Conservation (phyloP, 768 basidiomycete genomes). For the Lyophyllum semitale region DNA sequence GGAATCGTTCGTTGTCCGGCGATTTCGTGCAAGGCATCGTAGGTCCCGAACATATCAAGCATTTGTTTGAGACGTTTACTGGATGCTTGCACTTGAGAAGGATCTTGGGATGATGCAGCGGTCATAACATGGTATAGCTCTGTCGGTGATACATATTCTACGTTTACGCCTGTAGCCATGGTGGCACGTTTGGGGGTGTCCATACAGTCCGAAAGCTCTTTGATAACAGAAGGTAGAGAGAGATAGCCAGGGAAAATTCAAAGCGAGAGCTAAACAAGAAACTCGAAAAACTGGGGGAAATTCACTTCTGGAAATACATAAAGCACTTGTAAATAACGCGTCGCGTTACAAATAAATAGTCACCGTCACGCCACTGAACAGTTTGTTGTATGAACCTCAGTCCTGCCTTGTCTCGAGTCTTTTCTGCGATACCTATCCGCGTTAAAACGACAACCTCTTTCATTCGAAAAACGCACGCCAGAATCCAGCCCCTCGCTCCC, state of each 20-base stretch:
- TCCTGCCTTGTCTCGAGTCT: slow-evolving; percentile 1
- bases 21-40: slow-evolving; percentile 72
- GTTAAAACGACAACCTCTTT: neutral
- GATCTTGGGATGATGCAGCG: slow-evolving; percentile 75
- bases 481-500: neutral
- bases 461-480: neutral
- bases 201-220: slow-evolving; percentile 21
- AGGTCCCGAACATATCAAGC: slow-evolving; percentile 69
- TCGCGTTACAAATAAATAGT: slow-evolving; percentile 28
- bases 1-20: slow-evolving; percentile 64
- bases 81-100: slow-evolving; percentile 50
- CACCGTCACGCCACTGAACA: slow-evolving; percentile 17
- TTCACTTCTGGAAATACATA: slow-evolving; percentile 2
- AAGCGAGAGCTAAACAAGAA: neutral
- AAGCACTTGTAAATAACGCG: slow-evolving; percentile 48
- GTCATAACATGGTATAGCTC: slow-evolving; percentile 69
- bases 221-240: neutral
- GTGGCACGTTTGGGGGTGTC: slow-evolving; percentile 25
- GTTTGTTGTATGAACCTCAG: neutral
- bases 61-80: slow-evolving; percentile 67
- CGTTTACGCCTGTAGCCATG: slow-evolving; percentile 31
- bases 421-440: neutral
- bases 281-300: slow-evolving; percentile 3
- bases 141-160: slow-evolving; percentile 52
- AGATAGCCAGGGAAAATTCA: neutral